A percentile compares a stretch with the other conserved stretches of the same genome.
These are phyloP conservation scores for Diplodia scrobiculata DNA, from an alignment of 2,329 filamentous ascomycete genomes.

Conservation along the genomic window DNA sequence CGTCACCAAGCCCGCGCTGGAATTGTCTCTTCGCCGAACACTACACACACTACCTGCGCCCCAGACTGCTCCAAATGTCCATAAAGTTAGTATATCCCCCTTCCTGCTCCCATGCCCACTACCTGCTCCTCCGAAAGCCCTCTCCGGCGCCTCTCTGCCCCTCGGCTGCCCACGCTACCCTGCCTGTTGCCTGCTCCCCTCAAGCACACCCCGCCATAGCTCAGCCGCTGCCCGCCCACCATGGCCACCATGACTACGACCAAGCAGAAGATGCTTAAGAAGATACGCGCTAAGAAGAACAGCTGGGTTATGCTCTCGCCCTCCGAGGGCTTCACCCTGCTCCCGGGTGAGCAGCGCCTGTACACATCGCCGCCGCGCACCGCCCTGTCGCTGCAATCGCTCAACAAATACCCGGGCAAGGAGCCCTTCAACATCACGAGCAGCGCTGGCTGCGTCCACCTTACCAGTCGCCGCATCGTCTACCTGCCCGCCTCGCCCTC, in stretches of 20 bases:
- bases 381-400: conserved; percentile 71
- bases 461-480: conserved; percentile 84
- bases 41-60: conserved; percentile 10
- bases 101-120: conserved; percentile 4
- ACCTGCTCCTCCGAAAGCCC: conserved; percentile 21
- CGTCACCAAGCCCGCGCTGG: conserved; percentile 24
- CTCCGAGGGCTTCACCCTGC: conserved; percentile 71
- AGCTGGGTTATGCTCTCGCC: conserved; percentile 94
- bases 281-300: conserved; percentile 28
- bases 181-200: conserved; percentile 17
- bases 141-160: conserved; percentile 1
- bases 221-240: conserved; percentile 2
- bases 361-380: conserved; percentile 80
- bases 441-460: conserved; percentile 72
- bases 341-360: conserved; percentile 80
- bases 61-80: conserved; percentile 38
- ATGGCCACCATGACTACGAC: conserved; percentile 11
- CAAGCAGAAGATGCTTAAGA: conserved; percentile 36
- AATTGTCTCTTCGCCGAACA: conserved; percentile 6
- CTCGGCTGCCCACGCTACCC: conserved; percentile 24
- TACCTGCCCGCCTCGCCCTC: conserved; percentile 77
- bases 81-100: conserved; percentile 44
- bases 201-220: conserved; percentile 7
- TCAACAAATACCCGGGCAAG: conserved; percentile 64
- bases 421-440: conserved; percentile 70